phyloP scores from a whole-genome alignment of 148 eudicot genomes.

The Amaranthus palmeri region DNA sequence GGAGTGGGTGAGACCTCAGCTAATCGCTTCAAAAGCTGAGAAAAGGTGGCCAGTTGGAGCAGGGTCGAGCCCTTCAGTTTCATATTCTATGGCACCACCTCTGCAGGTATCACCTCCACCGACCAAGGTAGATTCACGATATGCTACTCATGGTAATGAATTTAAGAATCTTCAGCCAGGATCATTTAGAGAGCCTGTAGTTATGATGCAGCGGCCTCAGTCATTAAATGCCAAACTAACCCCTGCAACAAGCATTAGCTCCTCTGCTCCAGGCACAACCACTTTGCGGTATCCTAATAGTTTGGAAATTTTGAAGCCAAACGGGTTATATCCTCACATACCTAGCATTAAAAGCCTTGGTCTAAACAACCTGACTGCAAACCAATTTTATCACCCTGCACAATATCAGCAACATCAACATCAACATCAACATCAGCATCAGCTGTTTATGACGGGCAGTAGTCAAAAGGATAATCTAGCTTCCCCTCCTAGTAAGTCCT shows the following conservation, averaged over 20 bases:
- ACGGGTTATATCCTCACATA: conserved; percentile 39
- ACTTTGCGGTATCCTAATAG: conserved; percentile 55
- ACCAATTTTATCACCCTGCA: conserved; percentile 48
- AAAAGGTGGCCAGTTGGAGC: conserved; percentile 62
- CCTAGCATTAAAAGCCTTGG: conserved; percentile 52
- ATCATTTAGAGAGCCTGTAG: conserved; percentile 65
- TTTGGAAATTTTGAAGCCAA: conserved; percentile 45
- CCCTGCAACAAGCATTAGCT: conserved; percentile 47
- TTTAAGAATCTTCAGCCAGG: conserved; percentile 60
- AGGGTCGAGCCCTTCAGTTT: conserved; percentile 49
- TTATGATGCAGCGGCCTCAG: conserved; percentile 82
- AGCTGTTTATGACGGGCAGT: conserved; percentile 33
- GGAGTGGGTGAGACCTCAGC: conserved; percentile 68
- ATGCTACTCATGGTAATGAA: conserved; percentile 44
- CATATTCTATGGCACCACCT: conserved; percentile 54
- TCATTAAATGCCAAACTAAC: conserved; percentile 47
- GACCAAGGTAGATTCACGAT: conserved; percentile 50
- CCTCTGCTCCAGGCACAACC: conserved; percentile 49
- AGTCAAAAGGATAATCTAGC: conserved; percentile 41
- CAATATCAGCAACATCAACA: conserved; percentile 31
- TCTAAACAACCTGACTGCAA: conserved; percentile 40
- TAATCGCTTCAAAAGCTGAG: conserved; percentile 39
- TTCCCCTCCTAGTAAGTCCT: conserved; percentile 29
- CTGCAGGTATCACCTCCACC: conserved; percentile 54
- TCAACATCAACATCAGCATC: conserved; percentile 21